Percentiles rank a stretch among this genome's conserved stretches.
Evolutionary conservation across 768 basidiomycete genomes (phyloP).

Genomic region (Trametes villosa): DNA sequence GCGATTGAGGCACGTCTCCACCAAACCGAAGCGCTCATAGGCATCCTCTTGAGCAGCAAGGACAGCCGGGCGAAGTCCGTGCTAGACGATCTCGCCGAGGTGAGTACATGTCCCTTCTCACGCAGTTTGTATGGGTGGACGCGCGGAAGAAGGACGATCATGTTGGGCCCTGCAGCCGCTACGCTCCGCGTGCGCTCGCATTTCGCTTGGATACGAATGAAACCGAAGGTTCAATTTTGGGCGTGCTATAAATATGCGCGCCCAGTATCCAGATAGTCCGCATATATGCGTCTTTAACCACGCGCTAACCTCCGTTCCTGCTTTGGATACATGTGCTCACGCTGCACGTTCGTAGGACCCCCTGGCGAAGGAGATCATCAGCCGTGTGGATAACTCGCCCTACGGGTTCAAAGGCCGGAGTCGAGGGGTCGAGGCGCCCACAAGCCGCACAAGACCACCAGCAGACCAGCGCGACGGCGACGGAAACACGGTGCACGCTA

Average conservation of each 20-base stretch:
- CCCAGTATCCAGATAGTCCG: too few species aligned
- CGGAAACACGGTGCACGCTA: slow-evolving; percentile 43
- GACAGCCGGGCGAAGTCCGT: slow-evolving; percentile 43
- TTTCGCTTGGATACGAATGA: too few species aligned
- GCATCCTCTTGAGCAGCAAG: slow-evolving; percentile 66
- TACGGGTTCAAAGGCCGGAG: slow-evolving; percentile 79
- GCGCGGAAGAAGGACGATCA: too few species aligned
- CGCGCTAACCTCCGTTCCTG: neutral
- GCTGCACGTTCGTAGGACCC: slow-evolving; percentile 54
- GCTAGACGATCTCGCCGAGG: slow-evolving; percentile 43
- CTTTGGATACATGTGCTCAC: neutral
- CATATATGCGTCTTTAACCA: too few species aligned
- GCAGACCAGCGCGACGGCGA: slow-evolving; percentile 28
- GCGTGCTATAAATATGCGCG: neutral
- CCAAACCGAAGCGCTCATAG: slow-evolving; percentile 88
- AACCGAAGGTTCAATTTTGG: neutral
- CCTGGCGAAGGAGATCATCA: slow-evolving; percentile 79
- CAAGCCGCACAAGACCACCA: slow-evolving; percentile 31
- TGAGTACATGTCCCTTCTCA: slow-evolving; percentile 19
- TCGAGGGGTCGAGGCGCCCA: slow-evolving; percentile 39
- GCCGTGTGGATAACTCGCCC: slow-evolving; percentile 77
- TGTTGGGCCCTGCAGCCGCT: too few species aligned
- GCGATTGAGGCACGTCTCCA: slow-evolving; percentile 91
- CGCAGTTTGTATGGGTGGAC: neutral
- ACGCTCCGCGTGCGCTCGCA: neutral